These are phyloP conservation scores for Tagetes erecta DNA, from an alignment of 129 eudicot species.

Conservation along the genomic window DNA sequence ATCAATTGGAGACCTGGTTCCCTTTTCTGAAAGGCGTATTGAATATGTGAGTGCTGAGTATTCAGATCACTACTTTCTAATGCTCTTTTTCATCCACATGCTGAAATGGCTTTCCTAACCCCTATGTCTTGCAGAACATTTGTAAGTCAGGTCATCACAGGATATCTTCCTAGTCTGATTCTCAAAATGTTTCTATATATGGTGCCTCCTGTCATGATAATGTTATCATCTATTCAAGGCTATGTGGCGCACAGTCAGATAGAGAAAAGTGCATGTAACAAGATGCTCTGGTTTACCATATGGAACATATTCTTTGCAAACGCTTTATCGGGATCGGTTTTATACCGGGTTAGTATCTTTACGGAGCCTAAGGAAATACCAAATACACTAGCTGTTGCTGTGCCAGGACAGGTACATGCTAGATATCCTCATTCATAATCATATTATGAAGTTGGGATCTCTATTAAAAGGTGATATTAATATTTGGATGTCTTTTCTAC, in stretches of 20 bases:
- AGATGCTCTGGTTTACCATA: conserved; percentile 74
- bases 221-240: conserved; percentile 82
- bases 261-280: conserved; percentile 79
- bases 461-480: conserved; percentile 17
- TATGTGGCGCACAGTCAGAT: conserved; percentile 76
- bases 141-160: conserved; percentile 78
- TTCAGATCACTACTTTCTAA: not conserved
- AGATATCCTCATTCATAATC: conserved; percentile 16
- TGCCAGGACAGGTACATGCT: conserved; percentile 78
- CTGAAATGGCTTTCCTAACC: conserved; percentile 11
- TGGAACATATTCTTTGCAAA: conserved; percentile 93
- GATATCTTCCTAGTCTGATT: conserved; percentile 92
- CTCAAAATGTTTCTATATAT: conserved; percentile 62
- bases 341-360: conserved; percentile 50
- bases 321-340: conserved; percentile 76
- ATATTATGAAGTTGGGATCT: conserved; percentile 7
- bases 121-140: conserved; percentile 57
- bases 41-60: conserved; percentile 49
- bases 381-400: conserved; percentile 68
- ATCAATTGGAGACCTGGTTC: conserved; percentile 66
- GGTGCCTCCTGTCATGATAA: conserved; percentile 75
- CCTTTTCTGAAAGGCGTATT: conserved; percentile 69
- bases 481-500: conserved; percentile 18
- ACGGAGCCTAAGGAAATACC: conserved; percentile 80
- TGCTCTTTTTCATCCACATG: not conserved